Evolutionary conservation across 495 filamentous ascomycete species (phyloP).

Genomic region (Lophiostoma macrostomum): DNA sequence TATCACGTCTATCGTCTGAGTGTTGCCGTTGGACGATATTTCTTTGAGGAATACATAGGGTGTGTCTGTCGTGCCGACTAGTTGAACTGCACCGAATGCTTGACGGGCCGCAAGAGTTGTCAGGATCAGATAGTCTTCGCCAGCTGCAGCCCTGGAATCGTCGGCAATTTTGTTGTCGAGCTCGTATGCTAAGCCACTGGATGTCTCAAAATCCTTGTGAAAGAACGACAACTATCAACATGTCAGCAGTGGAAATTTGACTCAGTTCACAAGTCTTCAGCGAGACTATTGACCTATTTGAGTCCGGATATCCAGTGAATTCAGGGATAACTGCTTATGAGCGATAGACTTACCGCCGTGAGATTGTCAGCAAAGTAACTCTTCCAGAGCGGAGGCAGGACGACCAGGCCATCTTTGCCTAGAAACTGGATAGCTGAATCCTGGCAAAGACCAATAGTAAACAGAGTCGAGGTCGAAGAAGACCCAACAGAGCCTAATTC

Average conservation of each 20-base stretch:
- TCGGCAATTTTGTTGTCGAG: slow-evolving; percentile 49
- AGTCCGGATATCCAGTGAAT: no score
- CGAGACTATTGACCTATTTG: no score
- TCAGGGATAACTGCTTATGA: no score
- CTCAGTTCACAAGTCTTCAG: no score
- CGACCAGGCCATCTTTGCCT: slow-evolving; percentile 40
- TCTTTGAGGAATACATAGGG: slow-evolving; percentile 38
- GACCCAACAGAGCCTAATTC: slow-evolving; percentile 50
- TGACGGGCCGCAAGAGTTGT: slow-evolving; percentile 40
- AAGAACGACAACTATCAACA: slow-evolving; percentile 49
- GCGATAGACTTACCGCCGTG: slow-evolving; percentile 59
- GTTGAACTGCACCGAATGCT: slow-evolving; percentile 36
- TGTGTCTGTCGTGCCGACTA: slow-evolving; percentile 28
- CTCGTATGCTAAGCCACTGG: slow-evolving; percentile 38
- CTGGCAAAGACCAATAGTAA: slow-evolving; percentile 55
- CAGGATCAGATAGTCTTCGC: slow-evolving; percentile 37
- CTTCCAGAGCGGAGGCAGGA: slow-evolving; percentile 54
- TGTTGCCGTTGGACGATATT: slow-evolving; percentile 41
- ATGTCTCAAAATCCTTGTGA: slow-evolving; percentile 49
- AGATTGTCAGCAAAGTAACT: slow-evolving; percentile 51
- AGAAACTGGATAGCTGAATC: slow-evolving; percentile 53
- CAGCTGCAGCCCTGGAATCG: slow-evolving; percentile 51
- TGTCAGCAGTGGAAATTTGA: no score
- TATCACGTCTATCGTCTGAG: slow-evolving; percentile 42
- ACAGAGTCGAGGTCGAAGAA: slow-evolving; percentile 44